Conservation (phyloP, 257 asterid genomes). For the Lycium ferocissimum region DNA sequence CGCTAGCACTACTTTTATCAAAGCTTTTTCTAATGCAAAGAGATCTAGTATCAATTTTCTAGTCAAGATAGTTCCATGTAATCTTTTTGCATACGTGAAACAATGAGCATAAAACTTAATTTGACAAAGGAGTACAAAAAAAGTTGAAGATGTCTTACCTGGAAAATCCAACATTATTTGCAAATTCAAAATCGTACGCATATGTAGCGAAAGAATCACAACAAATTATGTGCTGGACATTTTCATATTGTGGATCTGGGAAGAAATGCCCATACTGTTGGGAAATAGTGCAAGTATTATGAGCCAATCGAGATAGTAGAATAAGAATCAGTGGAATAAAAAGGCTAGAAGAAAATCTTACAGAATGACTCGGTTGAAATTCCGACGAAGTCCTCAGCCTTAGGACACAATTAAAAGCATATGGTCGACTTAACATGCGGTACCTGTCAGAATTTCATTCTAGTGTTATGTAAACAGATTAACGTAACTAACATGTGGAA, state of each 20-base stretch:
- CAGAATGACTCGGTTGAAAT: slow-evolving; percentile 86
- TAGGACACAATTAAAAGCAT: slow-evolving; percentile 93
- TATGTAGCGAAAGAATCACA: slow-evolving; percentile 97
- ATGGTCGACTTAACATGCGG: slow-evolving; percentile 96
- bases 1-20: slow-evolving; percentile 3
- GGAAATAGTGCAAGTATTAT: slow-evolving; percentile 44
- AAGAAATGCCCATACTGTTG: slow-evolving; percentile 98
- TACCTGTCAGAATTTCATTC: slow-evolving; percentile 71
- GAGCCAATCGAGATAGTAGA: slow-evolving; percentile 26
- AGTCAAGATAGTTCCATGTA: background rate
- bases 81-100: background rate
- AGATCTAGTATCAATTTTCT: background rate
- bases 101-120: background rate
- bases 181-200: slow-evolving; percentile 96
- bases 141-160: slow-evolving; percentile 57
- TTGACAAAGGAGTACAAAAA: slow-evolving; percentile 29
- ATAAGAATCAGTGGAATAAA: slow-evolving; percentile 27
- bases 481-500: background rate
- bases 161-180: slow-evolving; percentile 71
- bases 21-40: background rate
- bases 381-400: slow-evolving; percentile 94
- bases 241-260: slow-evolving; percentile 97
- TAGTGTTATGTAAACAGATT: slow-evolving; percentile 36
- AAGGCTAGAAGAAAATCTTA: slow-evolving; percentile 43
- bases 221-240: slow-evolving; percentile 94